Evolutionary conservation across 2,329 filamentous ascomycete species (phyloP), one percentile per base, ranked within the genome.

Genomic region (Chaetomium strumarium): DNA sequence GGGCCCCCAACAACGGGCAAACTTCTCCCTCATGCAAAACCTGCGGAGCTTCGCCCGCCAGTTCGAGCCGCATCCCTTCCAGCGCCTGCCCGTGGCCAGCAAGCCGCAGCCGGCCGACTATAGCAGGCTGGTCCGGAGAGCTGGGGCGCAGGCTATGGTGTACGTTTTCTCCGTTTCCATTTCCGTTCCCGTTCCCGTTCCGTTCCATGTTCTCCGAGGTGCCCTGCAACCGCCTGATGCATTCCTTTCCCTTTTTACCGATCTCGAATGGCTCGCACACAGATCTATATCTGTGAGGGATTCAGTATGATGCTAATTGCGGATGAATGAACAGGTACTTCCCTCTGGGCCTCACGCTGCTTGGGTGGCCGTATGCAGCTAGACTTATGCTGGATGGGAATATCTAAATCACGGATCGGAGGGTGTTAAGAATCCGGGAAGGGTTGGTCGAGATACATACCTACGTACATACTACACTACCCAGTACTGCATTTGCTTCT

Each of bases 51-150:
- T 68, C 47, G 67, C 66, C 45, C 66, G 68, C 46, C 62, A 63
- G 31, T 69, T 71, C 49, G 69, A 71, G 68, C 58, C 67, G 16
- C 68, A 70, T 52, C 66, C 66, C 50, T 70, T 68, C 62, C 62
- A 69, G 64, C 66, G 68, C 20, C 61, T 71, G 51, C 65, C 69
- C 51, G 53, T 58, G 12, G 46, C 65, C 14, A 54, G 51, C 34
- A 55, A 56, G 24, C 50, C 68, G 24, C 64, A 66, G 51, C 54
- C 63, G 11, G 64, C 64, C 20, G 71, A 73, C 65, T 75, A 69
- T 63, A 64, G 63, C 53, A 66, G 64, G 49, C 64, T 70, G 46
- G 16, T 67, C 44, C 69, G 66, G 61, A 57, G 66, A 5, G 59
- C 66, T 17, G 63, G 46, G 36, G 57, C 57, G 38, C 62, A 64